Percentiles rank a stretch among this genome's conserved stretches.
Conservation (phyloP, 163 green algal species). For the Scenedesmus sp. region DNA sequence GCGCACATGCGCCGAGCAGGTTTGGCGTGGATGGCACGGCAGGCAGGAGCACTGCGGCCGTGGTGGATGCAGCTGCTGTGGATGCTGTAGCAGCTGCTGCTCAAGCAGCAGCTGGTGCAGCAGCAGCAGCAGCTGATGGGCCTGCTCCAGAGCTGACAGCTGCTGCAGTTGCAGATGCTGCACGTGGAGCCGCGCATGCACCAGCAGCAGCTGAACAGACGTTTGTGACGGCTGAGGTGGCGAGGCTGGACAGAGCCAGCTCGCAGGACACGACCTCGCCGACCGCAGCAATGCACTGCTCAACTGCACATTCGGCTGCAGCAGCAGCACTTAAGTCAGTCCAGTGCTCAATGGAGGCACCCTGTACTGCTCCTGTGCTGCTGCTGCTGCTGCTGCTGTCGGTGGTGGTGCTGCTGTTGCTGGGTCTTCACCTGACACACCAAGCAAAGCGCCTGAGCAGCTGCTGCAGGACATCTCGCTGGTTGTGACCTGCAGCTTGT, state of each 20-base stretch:
- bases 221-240: background rate
- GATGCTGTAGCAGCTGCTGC: background rate
- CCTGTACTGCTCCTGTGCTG: background rate
- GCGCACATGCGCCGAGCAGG: background rate
- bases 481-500: conserved; percentile 34
- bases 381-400: background rate
- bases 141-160: background rate
- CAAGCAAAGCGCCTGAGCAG: conserved; percentile 4
- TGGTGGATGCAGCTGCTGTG: background rate
- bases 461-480: conserved; percentile 36
- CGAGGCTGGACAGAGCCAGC: background rate
- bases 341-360: too few relatives aligned
- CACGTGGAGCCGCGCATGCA: background rate
- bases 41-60: background rate
- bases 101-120: background rate
- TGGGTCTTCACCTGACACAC: background rate
- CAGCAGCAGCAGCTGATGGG: background rate
- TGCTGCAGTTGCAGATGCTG: background rate
- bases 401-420: conserved; percentile 2
- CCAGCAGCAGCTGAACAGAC: background rate
- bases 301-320: background rate
- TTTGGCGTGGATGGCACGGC: background rate
- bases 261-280: background rate
- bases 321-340: background rate
- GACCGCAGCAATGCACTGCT: background rate